These are phyloP conservation scores for Nepenthes alata DNA, from an alignment of 179 eudicot species.

Conservation along the genomic window DNA sequence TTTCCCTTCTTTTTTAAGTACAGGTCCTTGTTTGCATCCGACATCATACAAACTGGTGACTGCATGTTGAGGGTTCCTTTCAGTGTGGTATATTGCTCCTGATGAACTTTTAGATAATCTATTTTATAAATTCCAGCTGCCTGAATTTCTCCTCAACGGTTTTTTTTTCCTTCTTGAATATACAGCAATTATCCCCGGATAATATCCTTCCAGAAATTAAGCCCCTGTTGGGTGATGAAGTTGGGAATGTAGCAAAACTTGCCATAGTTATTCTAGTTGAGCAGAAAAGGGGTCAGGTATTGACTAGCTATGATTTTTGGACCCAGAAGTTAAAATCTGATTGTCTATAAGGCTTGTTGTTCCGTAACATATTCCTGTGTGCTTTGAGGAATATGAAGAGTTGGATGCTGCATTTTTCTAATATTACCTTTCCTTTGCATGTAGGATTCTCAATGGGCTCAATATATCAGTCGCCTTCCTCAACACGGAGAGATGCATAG, in stretches of 20 bases:
- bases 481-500: slow-evolving; percentile 47
- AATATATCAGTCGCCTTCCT: slow-evolving; percentile 61
- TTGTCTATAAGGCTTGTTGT: background rate
- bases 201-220: slow-evolving; percentile 38
- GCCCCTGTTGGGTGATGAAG: slow-evolving; percentile 37
- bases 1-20: background rate
- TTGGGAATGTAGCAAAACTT: slow-evolving; percentile 51
- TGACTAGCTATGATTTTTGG: background rate
- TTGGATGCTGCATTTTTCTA: too few relatives aligned
- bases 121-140: background rate
- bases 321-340: background rate
- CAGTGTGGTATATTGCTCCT: slow-evolving; percentile 31
- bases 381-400: background rate
- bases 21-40: slow-evolving; percentile 52
- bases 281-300: slow-evolving; percentile 56
- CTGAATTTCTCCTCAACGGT: slow-evolving; percentile 2
- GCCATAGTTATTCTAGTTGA: slow-evolving; percentile 55
- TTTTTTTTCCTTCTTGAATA: slow-evolving; percentile 1
- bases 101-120: background rate
- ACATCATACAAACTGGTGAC: slow-evolving; percentile 46
- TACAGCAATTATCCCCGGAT: slow-evolving; percentile 63
- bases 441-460: slow-evolving; percentile 73
- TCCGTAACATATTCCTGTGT: background rate
- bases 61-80: slow-evolving; percentile 62
- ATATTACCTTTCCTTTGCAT: background rate